Evolutionary conservation across 2,329 filamentous ascomycete species (phyloP).

Genomic region (Camptophora hylomeconis): DNA sequence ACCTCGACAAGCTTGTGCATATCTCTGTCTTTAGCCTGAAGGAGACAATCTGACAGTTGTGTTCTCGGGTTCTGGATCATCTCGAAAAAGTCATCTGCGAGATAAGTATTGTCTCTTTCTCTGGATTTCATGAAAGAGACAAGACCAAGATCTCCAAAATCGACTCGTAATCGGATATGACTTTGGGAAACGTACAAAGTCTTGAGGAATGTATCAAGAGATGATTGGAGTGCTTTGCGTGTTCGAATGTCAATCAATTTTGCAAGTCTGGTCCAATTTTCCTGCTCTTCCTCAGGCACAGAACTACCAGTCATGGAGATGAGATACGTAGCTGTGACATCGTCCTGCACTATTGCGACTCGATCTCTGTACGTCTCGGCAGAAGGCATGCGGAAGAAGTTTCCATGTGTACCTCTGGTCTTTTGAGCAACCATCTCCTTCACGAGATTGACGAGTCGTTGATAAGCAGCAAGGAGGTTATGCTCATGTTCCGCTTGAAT

Average conservation of each 20-base stretch:
- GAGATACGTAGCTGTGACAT: no score
- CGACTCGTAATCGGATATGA: slow-evolving; percentile 28
- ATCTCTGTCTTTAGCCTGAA: slow-evolving; percentile 8
- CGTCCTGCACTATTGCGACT: slow-evolving; percentile 8
- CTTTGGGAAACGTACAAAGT: slow-evolving; percentile 22
- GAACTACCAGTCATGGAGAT: slow-evolving; percentile 16
- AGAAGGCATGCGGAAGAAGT: slow-evolving; percentile 10
- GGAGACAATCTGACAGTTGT: slow-evolving; percentile 20
- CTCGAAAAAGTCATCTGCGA: slow-evolving; percentile 26
- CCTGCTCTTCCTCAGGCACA: slow-evolving; percentile 10
- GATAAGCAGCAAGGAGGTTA: slow-evolving; percentile 7
- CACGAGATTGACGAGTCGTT: slow-evolving; percentile 12
- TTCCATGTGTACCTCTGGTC: slow-evolving; percentile 10
- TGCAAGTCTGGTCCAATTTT: slow-evolving; percentile 16
- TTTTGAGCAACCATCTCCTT: slow-evolving; percentile 12
- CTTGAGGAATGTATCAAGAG: slow-evolving; percentile 21
- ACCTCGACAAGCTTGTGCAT: slow-evolving; percentile 21
- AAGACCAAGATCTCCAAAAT: slow-evolving; percentile 29
- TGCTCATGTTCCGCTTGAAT: slow-evolving; percentile 8
- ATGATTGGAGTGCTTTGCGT: slow-evolving; percentile 19
- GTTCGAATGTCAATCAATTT: slow-evolving; percentile 20
- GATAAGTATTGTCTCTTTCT: slow-evolving; percentile 18
- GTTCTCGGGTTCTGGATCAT: slow-evolving; percentile 27
- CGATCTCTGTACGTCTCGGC: slow-evolving; percentile 11
- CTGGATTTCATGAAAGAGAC: slow-evolving; percentile 22